These are phyloP conservation scores for Coemansia sp. DNA, from an alignment of 192 early-diverging fungal species.

Conservation along the genomic window DNA sequence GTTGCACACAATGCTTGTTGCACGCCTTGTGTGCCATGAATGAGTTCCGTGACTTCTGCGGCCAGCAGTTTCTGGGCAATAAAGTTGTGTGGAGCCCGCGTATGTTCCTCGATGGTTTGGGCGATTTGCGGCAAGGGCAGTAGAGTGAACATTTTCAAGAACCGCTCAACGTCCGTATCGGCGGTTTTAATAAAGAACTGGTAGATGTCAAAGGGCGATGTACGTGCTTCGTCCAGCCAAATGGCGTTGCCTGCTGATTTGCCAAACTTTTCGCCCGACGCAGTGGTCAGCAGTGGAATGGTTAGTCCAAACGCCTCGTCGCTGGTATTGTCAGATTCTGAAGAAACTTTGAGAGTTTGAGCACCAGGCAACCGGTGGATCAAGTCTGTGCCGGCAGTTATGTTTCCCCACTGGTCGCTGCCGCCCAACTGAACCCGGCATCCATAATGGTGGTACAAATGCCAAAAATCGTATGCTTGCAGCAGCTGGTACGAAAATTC, in stretches of 20 bases:
- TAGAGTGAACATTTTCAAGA: constrained; percentile 82
- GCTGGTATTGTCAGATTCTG: neutral
- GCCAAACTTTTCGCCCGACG: constrained; percentile 95
- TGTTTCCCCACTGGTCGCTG: constrained; percentile 98
- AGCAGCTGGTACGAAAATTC: constrained; percentile 96
- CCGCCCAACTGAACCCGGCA: constrained; percentile 77
- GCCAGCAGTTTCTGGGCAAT: constrained; percentile 77
- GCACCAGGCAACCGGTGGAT: constrained; percentile 64
- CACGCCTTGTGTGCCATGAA: constrained; percentile 78
- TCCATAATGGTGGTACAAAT: constrained; percentile 63
- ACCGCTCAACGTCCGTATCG: constrained; percentile 75
- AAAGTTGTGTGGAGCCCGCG: constrained; percentile 66
- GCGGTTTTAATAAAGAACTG: constrained; percentile 89
- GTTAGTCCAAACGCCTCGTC: constrained; percentile 77
- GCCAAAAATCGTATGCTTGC: constrained; percentile 92
- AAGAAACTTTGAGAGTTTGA: neutral
- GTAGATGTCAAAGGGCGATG: constrained; percentile 87
- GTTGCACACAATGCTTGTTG: constrained; percentile 70
- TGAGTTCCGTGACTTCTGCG: constrained; percentile 81
- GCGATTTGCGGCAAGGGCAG: constrained; percentile 63
- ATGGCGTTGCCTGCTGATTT: constrained; percentile 96
- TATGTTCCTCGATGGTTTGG: constrained; percentile 62
- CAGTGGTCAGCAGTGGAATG: constrained; percentile 80
- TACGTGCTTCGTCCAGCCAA: constrained; percentile 82
- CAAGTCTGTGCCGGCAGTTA: constrained; percentile 87